These are phyloP conservation scores for Colletotrichum viniferum DNA, from an alignment of 2,329 filamentous ascomycete species.

Conservation along the genomic window DNA sequence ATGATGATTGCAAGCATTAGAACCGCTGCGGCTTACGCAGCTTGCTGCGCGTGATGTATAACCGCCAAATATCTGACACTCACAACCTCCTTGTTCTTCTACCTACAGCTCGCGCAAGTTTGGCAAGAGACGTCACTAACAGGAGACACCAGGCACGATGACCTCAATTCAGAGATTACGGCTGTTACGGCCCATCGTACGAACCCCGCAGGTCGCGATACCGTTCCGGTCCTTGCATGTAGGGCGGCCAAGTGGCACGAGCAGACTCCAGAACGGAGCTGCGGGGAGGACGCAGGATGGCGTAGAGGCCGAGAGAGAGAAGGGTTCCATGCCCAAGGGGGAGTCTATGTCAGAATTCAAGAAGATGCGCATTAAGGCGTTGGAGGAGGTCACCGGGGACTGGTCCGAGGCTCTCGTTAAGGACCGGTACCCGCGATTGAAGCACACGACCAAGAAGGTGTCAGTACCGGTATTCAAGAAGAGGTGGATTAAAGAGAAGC, in stretches of 20 bases:
- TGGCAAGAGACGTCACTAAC: constrained; percentile 19
- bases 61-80: constrained; percentile 43
- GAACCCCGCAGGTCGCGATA: constrained; percentile 14
- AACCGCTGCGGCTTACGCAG: constrained; percentile 57
- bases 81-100: constrained; percentile 2
- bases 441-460: constrained; percentile 6
- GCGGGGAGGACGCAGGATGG: neutral
- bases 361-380: constrained; percentile 6
- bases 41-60: constrained; percentile 48
- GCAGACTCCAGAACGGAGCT: constrained; percentile 3
- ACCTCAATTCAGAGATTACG: constrained; percentile 40
- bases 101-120: constrained; percentile 24
- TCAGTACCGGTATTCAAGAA: constrained; percentile 20
- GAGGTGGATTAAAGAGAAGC: neutral
- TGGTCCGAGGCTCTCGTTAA: neutral
- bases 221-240: constrained; percentile 9
- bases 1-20: constrained; percentile 46
- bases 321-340: neutral
- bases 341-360: constrained; percentile 15
- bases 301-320: neutral
- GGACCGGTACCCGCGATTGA: constrained; percentile 21
- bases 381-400: constrained; percentile 1
- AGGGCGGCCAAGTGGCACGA: constrained; percentile 8
- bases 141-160: constrained; percentile 30
- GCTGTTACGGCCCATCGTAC: constrained; percentile 26